phyloP scores from a whole-genome alignment of 441 rosid species.

The Mallotus repandus region DNA sequence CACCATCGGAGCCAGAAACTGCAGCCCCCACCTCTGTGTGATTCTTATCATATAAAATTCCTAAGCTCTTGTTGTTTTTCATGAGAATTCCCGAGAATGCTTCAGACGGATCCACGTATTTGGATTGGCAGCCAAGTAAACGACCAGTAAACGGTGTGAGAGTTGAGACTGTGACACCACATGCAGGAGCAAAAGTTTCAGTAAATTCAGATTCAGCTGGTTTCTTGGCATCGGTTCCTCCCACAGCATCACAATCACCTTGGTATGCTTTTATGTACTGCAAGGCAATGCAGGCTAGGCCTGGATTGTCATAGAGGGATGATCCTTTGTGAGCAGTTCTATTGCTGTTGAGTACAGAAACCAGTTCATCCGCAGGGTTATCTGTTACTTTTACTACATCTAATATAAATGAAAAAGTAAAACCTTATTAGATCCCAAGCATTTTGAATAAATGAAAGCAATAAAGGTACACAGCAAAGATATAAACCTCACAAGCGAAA shows the following conservation, averaged over 20 bases:
- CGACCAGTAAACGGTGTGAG: slow-evolving; percentile 68
- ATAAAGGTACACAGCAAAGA: background rate
- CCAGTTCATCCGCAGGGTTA: slow-evolving; percentile 68
- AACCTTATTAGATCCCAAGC: slow-evolving; percentile 13
- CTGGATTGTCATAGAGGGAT: slow-evolving; percentile 52
- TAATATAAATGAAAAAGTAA: slow-evolving; percentile 8
- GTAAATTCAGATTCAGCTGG: slow-evolving; percentile 58
- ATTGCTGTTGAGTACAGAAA: slow-evolving; percentile 42
- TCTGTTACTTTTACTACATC: slow-evolving; percentile 46
- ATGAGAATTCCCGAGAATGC: slow-evolving; percentile 60
- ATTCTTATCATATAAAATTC: slow-evolving; percentile 52
- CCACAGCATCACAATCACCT: slow-evolving; percentile 59
- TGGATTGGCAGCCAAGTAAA: slow-evolving; percentile 57
- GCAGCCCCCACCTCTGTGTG: slow-evolving; percentile 74
- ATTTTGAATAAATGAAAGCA: slow-evolving; percentile 3
- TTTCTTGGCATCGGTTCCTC: slow-evolving; percentile 62
- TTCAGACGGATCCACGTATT: slow-evolving; percentile 45
- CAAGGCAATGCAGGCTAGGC: slow-evolving; percentile 74
- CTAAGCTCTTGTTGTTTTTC: slow-evolving; percentile 49
- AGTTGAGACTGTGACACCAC: slow-evolving; percentile 48
- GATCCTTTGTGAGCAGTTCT: slow-evolving; percentile 53
- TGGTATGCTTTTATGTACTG: slow-evolving; percentile 69
- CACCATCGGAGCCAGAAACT: slow-evolving; percentile 55
- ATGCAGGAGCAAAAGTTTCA: slow-evolving; percentile 59
- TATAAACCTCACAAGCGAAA: background rate